Evolutionary conservation across 2,329 filamentous ascomycete genomes (phyloP), one percentile per base, ranked within the genome.

Genomic region (Aspergillus piperis): DNA sequence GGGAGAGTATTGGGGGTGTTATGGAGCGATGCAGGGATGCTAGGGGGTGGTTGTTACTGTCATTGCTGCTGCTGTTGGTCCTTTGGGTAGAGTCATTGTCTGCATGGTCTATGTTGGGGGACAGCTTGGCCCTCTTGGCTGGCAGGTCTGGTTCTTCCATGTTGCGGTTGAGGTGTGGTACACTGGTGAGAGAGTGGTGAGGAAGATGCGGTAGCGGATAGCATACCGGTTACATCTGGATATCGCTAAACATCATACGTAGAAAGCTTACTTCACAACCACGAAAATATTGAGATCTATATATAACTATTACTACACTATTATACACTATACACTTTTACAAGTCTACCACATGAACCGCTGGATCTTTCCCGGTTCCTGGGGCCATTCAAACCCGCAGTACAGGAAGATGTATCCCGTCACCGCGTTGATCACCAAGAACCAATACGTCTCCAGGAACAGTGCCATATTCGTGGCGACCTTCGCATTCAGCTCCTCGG

Each of bases 271-370:
- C 32, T 36, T 13, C 32, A 36, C 32, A 36, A 36, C 11, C 32
- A 36, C 32, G 11, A 36, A 36, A 13, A 2, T 5, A 36, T 36
- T 36, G 4, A 36, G 11, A 36, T 36, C 21, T 36, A 42, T 41
- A 17, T 7, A 6, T 15, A 15, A 41, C 51, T 53, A 17, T 17
- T 32, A 44, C 17, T 54, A 44, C 52, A 54, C 13, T 54, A 27
- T 30, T 27, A 19, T 54, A 54, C 39, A 54, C 23, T 58, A 44
- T 23, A 23, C 41, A 23, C 2, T 36, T 13, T 36, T 44, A 42
- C 17, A 21, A 8, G 17, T 55, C 90, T 65, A 88, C 81, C 63
- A 81, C 90, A 66, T 90, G 89, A 83, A 89, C 83, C 80, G 90
- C 89, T 78, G 88, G 86, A 66, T 81, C 77, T 62, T 66, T 1